Base-by-base conservation (phyloP, 2,329 filamentous ascomycete species). In the Exophiala sp. region DNA sequence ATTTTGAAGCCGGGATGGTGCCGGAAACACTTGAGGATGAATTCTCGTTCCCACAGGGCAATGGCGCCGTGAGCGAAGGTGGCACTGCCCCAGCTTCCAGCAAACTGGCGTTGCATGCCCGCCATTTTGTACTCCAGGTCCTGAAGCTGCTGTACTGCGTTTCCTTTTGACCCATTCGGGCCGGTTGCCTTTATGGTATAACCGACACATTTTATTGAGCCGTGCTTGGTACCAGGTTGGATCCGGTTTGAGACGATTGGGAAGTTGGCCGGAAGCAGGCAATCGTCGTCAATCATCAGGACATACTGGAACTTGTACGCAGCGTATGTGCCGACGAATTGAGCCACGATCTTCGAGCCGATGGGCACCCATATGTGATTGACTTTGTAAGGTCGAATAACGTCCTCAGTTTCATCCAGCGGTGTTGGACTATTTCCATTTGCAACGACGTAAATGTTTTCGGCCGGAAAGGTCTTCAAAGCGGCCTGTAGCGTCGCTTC, bases 61-160 rank as follows among this genome's bases (percentile, higher is more conserved):
- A 79, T 79, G 10, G 76, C 76, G 7, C 77, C 77, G 51, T 79
- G 77, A 0, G 77, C 75, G 54, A 79, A 79, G 0, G 74, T 78
- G 1, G 75, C 73, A 47, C 71, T 75, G 18, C 77, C 76, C 32
- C 75, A 55, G 39, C 67, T 71, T 8, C 75, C 75, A 3, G 72
- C 71, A 41, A 78, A 72, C 21, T 68, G 67, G 24, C 75, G 69
- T 47, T 74, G 71, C 2, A 79, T 65, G 4, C 77, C 77, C 11
- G 72, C 73, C 48, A 78, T 66, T 58, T 79, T 79, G 63, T 79
- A 79, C 57, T 79, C 77, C n/a, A 79, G 63, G 61, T 79, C 76
- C 54, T 79, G 77, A 0, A 75, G 75, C 54, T 76, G 75, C 47
- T 75, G 72, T 24, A 71, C 72, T 49, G 64, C 69, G 5, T 69